Evolutionary conservation across 225 moss, liverwort and hornwort species (phyloP), one percentile per base, ranked within the genome.

Genomic region (Anthoceros angustus): DNA sequence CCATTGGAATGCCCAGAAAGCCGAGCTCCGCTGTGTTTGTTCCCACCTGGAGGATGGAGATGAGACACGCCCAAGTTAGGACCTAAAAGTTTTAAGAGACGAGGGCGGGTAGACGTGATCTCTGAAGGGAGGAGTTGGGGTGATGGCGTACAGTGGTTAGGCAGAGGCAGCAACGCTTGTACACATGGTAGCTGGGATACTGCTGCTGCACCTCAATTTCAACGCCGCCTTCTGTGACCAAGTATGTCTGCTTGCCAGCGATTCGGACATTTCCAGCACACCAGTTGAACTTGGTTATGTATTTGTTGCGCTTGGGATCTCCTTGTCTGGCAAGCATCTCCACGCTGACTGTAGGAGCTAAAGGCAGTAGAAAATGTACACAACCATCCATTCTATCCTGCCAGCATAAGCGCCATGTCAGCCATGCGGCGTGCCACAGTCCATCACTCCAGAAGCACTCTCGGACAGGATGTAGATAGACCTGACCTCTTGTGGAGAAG

Each of bases 1-100:
- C 74, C 91, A 91, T 91, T 42, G 91, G 91, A 75, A 91, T 79
- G 65, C 91, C 87, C 72, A 91, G 69, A 45, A 78, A 78, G 64
- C 92, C 88, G 62, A 88, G 92, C 78, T 92, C 92, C 24, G 92
- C 88, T 42, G 88, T 92, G 42, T 92, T 92, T 50, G 86, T 92
- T 43, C 92, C 88, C 71, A 92, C 83, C 87, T 88, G 76, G 69
- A 80, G 7, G 14, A 55, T 23, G 55, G 65, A 43, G 70, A 0
- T 61, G 20, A 42, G 18, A 9, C 65, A 40, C 40, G 38, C 8
- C 25, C 43, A 62, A 18, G 7, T 55, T 7, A 55, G 32, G 32
- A 32, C 32, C 32, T 32, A 32, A 32, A 32, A 32, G 32, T 32
- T 1, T 32, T 1, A 32, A 32, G 32, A 32, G 2, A 32, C 4